These are phyloP conservation scores for Juncus inflexus DNA, from an alignment of 176 grass and related monocot species.

Conservation along the genomic window DNA sequence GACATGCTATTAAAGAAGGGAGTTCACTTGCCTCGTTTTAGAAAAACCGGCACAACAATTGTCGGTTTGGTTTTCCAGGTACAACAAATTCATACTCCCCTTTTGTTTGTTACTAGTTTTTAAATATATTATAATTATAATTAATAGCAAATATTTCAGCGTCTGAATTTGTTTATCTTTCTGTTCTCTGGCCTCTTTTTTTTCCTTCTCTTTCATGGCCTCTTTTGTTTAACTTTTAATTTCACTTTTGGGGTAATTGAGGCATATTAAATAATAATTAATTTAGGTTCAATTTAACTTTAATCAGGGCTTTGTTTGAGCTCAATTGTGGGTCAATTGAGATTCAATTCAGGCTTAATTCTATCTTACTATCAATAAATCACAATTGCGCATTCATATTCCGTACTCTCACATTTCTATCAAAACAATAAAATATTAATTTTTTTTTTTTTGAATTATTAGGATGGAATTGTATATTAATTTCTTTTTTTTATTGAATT, in stretches of 20 bases:
- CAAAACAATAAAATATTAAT: constrained; percentile 9
- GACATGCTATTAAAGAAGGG: constrained; percentile 59
- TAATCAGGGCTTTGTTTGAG: not conserved
- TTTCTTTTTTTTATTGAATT: constrained; percentile 23
- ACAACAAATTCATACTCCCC: not conserved
- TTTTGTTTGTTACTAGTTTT: not conserved
- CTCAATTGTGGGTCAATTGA: not conserved
- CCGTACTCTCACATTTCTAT: constrained; percentile 4
- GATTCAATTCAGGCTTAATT: too few relatives aligned
- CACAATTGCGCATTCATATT: too few relatives aligned
- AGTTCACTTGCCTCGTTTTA: constrained; percentile 47
- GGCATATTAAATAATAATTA: too few relatives aligned
- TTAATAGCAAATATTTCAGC: not conserved
- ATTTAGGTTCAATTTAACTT: too few relatives aligned
- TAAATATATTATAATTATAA: not conserved
- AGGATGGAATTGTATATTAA: constrained; percentile 97
- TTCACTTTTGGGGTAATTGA: too few relatives aligned
- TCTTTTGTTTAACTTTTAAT: too few relatives aligned
- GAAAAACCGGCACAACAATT: constrained; percentile 93
- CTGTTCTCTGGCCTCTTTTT: too few relatives aligned
- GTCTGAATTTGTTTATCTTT: not conserved
- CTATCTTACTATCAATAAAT: not conserved
- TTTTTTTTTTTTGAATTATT: constrained; percentile 18
- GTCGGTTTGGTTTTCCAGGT: constrained; percentile 88
- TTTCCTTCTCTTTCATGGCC: too few relatives aligned